These are phyloP conservation scores for Ajuga chamaepitys DNA, from an alignment of 257 asterid species.

Conservation along the genomic window DNA sequence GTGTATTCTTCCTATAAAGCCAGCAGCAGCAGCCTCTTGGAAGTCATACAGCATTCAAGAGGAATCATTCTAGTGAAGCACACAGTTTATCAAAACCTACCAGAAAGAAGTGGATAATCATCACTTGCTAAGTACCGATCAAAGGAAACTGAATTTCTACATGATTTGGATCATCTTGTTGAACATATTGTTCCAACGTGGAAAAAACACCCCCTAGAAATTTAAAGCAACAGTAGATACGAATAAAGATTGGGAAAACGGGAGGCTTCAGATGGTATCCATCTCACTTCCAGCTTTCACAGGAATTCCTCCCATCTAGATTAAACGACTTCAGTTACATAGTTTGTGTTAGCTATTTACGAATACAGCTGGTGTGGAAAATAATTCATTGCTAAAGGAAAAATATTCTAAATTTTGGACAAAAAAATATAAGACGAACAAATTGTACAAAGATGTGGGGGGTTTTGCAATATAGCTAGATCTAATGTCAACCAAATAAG, in stretches of 20 bases:
- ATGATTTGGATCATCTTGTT: constrained; percentile 50
- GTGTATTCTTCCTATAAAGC: constrained; percentile 37
- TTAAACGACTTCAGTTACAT: too few relatives aligned
- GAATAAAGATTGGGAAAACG: constrained; percentile 43
- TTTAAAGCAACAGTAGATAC: constrained; percentile 39
- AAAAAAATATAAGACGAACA: too few relatives aligned
- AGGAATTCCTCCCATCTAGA: not conserved
- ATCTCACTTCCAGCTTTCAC: constrained; percentile 38
- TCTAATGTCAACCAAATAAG: too few relatives aligned
- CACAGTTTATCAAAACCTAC: not conserved
- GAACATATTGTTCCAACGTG: constrained; percentile 38
- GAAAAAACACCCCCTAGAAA: constrained; percentile 46
- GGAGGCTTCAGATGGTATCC: constrained; percentile 51
- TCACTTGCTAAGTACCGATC: too few relatives aligned
- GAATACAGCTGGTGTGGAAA: too few relatives aligned
- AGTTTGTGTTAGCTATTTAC: too few relatives aligned
- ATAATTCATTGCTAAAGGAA: too few relatives aligned
- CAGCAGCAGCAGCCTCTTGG: constrained; percentile 12
- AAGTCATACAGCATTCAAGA: not conserved
- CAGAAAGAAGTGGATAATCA: not conserved
- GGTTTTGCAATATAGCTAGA: too few relatives aligned
- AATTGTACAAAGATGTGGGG: too few relatives aligned
- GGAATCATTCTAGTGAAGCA: not conserved
- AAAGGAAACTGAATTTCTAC: constrained; percentile 32
- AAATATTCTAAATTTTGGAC: too few relatives aligned